A percentile compares a stretch with the other conserved stretches of the same genome.
phyloP scores from a whole-genome alignment of 2,329 filamentous ascomycete species.

The Apiospora phragmitis region DNA sequence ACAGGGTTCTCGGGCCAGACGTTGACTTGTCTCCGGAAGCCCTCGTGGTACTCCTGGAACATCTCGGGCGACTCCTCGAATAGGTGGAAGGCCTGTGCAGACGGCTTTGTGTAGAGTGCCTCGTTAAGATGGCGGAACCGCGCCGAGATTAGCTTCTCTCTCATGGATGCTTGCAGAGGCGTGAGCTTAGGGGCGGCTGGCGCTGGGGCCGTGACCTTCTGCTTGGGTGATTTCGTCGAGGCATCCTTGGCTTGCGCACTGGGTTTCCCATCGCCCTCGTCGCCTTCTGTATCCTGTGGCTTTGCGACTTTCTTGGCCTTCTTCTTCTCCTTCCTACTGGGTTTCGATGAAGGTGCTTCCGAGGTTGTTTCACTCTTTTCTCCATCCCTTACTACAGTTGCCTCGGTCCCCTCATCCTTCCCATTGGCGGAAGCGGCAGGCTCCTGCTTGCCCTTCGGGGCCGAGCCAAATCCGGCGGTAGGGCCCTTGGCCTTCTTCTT shows the following conservation, averaged over 20 bases:
- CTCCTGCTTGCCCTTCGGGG: slow-evolving; percentile 8
- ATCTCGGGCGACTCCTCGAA: slow-evolving; percentile 87
- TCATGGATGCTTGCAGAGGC: slow-evolving; percentile 90
- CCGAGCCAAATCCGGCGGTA: slow-evolving; percentile 17
- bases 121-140: slow-evolving; percentile 98
- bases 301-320: slow-evolving; percentile 33
- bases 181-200: slow-evolving; percentile 64
- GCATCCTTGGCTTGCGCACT: slow-evolving; percentile 31
- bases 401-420: slow-evolving; percentile 27
- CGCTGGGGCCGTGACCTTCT: slow-evolving; percentile 23
- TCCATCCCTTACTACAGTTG: slow-evolving; percentile 21
- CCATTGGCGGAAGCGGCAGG: slow-evolving; percentile 15
- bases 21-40: slow-evolving; percentile 92
- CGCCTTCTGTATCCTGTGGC: slow-evolving; percentile 12
- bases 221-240: slow-evolving; percentile 16
- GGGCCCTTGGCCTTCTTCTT: slow-evolving; percentile 30
- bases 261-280: slow-evolving; percentile 17
- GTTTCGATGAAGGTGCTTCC: not conserved
- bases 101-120: slow-evolving; percentile 91
- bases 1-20: slow-evolving; percentile 98
- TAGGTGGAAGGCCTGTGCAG: slow-evolving; percentile 75
- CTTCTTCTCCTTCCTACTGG: slow-evolving; percentile 27
- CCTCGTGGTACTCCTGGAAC: slow-evolving; percentile 94
- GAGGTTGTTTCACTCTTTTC: slow-evolving; percentile 15
- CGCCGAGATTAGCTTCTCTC: slow-evolving; percentile 88